phyloP scores from a whole-genome alignment of 1,284 basidiomycete species.

The Cutaneotrichosporon cavernicola region DNA sequence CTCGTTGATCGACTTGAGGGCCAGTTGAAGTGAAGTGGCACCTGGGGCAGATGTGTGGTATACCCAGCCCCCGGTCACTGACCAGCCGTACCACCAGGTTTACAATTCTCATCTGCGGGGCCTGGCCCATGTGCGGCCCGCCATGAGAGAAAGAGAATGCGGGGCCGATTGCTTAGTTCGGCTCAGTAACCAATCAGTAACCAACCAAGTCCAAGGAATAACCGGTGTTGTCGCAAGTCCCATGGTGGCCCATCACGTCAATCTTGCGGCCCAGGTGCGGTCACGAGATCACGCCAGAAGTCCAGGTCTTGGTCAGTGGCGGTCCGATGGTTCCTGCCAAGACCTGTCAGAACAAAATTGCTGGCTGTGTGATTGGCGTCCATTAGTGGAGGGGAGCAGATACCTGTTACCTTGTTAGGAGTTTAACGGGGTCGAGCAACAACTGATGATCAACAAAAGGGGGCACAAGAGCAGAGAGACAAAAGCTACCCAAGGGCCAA shows the following conservation, averaged over 20 bases:
- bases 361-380: background rate
- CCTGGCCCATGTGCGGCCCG: background rate
- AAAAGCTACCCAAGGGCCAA: too few species aligned
- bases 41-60: too few species aligned
- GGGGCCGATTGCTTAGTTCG: background rate
- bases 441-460: background rate
- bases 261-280: background rate
- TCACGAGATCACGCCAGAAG: background rate
- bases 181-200: background rate
- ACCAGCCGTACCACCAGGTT: background rate
- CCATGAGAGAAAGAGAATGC: background rate
- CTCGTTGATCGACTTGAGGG: too few species aligned
- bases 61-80: too few species aligned
- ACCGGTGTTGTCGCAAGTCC: background rate
- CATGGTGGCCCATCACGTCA: too few species aligned
- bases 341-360: background rate
- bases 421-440: background rate
- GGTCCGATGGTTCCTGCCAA: background rate
- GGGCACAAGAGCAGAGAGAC: background rate
- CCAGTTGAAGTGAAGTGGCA: too few species aligned
- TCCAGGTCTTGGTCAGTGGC: background rate
- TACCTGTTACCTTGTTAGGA: background rate
- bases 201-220: background rate
- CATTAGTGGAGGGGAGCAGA: background rate
- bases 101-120: background rate